These are phyloP conservation scores for Solanum gracilifrons DNA, from an alignment of 257 asterid genomes.

Conservation along the genomic window DNA sequence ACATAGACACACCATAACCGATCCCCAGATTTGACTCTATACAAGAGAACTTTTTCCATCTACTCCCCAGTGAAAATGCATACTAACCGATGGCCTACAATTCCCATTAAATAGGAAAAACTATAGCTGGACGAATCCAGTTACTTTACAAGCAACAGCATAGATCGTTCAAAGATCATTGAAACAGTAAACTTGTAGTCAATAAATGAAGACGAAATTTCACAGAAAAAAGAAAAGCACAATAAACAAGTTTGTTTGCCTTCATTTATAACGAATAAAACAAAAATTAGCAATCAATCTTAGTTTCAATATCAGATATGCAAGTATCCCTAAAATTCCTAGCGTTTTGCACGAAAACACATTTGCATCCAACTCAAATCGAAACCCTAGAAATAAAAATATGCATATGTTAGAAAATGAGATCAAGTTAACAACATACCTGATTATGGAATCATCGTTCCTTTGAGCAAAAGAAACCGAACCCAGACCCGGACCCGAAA, in stretches of 20 bases:
- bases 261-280: background rate
- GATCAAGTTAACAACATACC: slow-evolving; percentile 13
- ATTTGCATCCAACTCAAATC: background rate
- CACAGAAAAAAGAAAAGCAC: background rate
- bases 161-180: background rate
- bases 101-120: background rate
- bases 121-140: background rate
- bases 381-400: background rate
- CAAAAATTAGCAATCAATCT: background rate
- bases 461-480: background rate
- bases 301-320: background rate
- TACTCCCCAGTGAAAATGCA: background rate
- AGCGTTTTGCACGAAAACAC: background rate
- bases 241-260: background rate
- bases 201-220: background rate
- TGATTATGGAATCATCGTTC: slow-evolving; percentile 8
- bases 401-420: background rate
- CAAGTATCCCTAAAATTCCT: background rate
- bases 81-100: background rate
- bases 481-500: background rate
- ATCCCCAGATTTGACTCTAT: background rate
- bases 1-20: background rate
- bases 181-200: background rate
- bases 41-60: background rate
- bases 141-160: background rate